Base-by-base conservation (phyloP, 352 stramenopile species). In the Phytophthora palmivora region DNA sequence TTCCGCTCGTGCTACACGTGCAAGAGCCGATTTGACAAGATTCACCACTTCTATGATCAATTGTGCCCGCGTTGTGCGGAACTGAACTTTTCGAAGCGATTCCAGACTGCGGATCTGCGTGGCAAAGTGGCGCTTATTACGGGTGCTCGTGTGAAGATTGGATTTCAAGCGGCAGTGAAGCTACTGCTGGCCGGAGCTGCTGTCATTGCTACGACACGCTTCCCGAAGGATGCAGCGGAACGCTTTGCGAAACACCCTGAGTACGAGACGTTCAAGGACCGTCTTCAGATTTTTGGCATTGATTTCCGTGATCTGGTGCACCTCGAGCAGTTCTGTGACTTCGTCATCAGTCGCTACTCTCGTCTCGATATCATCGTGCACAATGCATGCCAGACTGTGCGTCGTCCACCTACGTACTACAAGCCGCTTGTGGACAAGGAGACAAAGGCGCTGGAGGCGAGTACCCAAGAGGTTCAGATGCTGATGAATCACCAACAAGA, bases 371-470 rank as follows among this genome's bases (percentile, higher is more conserved):
- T 98, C 36, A 87, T 99, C 41, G 96, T 99, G 50, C 98, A 99
- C 78, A 99, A 99, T 72, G 97, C 97, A 8, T 99, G 97, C 78
- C 97, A 99, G 80, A 99, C 97, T 1, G 88, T 99, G 26, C 89
- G 96, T 60, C 86, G 97, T 15, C 96, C 96, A 41, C 84, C 88
- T 9, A 91, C 83, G 15, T 99, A 98, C 82, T 99, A 99, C 78
- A 67, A 92, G 42, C 92, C 97, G 41, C 67, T 96, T 12, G 86
- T 94, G 36, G 78, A 92, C n/a, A 94, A 94, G 53, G 87, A 96
- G 54, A 89, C 78, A 11, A 81, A 85, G 44, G 67, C 82, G 21
- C 60, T 95, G 0, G 74, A 88, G 50, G 60, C 79, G 28, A 82
- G 78, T 24, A 53, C 68, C 6, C 67, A 75, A 38, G 74, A 80